These are phyloP conservation scores for Plasmodium cynomolgi DNA, from an alignment of 169 alveolate genomes.

Conservation along the genomic window DNA sequence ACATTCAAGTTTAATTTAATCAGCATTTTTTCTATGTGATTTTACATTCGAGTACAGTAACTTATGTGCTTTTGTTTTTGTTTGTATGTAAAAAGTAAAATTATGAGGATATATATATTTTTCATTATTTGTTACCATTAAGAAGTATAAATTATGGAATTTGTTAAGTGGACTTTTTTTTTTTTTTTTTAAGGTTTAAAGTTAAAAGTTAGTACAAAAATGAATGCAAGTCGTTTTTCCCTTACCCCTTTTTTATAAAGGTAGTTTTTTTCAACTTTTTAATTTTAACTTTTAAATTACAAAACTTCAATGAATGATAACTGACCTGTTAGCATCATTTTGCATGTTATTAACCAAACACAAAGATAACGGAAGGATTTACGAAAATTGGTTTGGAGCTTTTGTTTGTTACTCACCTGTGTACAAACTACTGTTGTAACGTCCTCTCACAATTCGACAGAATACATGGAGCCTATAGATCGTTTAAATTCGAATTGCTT, in stretches of 20 bases:
- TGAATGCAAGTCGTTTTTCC: not conserved
- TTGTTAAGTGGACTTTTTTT: conserved; percentile 7
- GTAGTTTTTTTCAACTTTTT: conserved; percentile 2
- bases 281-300: not conserved
- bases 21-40: conserved; percentile 1
- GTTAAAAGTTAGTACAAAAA: conserved; percentile 1
- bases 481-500: conserved; percentile 1
- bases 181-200: conserved; percentile 13
- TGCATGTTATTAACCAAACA: not conserved
- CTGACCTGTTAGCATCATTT: not conserved
- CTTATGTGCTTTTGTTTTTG: not conserved
- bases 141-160: conserved; percentile 10
- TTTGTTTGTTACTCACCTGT: not conserved
- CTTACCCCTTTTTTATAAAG: not conserved
- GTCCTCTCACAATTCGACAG: not conserved
- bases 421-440: not conserved
- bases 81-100: conserved; percentile 27
- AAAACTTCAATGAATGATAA: not conserved
- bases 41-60: not conserved
- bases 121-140: not conserved
- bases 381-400: not conserved
- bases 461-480: conserved; percentile 66
- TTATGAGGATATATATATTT: conserved; percentile 5
- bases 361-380: not conserved
- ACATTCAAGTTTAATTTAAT: not conserved